Conservation (phyloP, 1,284 basidiomycete species). For the Apiotrichum mycotoxinovorans region DNA sequence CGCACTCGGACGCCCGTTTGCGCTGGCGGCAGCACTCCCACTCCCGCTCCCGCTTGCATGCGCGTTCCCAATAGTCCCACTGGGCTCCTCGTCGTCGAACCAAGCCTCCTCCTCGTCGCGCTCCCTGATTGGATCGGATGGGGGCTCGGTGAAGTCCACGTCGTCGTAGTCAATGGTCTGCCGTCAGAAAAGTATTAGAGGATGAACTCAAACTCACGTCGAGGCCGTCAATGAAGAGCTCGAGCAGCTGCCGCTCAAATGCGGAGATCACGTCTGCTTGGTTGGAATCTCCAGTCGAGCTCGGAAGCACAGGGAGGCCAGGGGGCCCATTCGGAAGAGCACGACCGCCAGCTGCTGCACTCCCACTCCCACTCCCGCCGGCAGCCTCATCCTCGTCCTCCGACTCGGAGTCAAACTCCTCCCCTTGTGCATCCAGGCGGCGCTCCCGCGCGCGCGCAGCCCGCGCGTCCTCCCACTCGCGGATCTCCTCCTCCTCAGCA, state of each 20-base stretch:
- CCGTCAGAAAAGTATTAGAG: background rate
- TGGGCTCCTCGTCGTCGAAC: conserved; percentile 47
- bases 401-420: conserved; percentile 41
- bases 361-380: background rate
- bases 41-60: conserved; percentile 9
- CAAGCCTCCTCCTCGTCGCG: conserved; percentile 44
- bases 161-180: conserved; percentile 44
- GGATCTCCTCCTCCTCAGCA: conserved; percentile 43
- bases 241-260: conserved; percentile 44
- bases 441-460: conserved; percentile 37
- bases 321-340: background rate
- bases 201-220: conserved; percentile 47
- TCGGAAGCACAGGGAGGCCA: background rate
- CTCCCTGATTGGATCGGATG: conserved; percentile 33
- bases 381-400: conserved; percentile 33
- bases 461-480: conserved; percentile 38
- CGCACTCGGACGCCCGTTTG: background rate
- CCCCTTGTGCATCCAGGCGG: conserved; percentile 27
- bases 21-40: background rate
- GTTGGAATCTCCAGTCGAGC: conserved; percentile 21
- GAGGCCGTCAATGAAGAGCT: conserved; percentile 48
- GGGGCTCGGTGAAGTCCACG: conserved; percentile 44
- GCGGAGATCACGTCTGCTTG: conserved; percentile 31
- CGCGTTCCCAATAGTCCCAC: conserved; percentile 15
- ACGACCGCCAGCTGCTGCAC: background rate